Evolutionary conservation across 2,329 filamentous ascomycete species (phyloP), one percentile per base, ranked within the genome.

Genomic region (Fusarium oligoseptatum): DNA sequence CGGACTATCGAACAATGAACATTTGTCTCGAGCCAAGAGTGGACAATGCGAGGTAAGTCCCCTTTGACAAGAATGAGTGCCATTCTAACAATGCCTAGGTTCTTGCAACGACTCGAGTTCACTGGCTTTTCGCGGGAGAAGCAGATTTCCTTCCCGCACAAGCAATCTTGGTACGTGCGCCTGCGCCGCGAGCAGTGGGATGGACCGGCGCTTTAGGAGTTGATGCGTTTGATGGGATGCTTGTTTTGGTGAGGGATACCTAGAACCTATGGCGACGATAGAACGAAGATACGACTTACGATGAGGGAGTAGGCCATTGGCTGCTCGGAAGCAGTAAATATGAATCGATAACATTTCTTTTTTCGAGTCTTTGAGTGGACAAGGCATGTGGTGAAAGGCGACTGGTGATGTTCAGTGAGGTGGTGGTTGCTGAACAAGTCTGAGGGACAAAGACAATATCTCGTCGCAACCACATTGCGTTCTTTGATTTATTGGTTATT

Each of bases 11-110:
- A 73, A 98, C 96, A 2, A 92, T 95, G 85, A 92, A 90, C 63
- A 89, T 98, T 24, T 92, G 94, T 80, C 84, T 98, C 77, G 97
- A 99, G 84, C 97, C 97, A 3, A 90, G 97, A 80, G 89, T 98
- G 14, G 97, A 99, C 81, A 98, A 99, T 82, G 85, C 88, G 66
- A 95, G 94, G 96, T 98, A 82, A 83, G 92, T 73, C 5, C 4
- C 36, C 4, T 20, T 37, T 39, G 9, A 6, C n/a, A 2, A 1
- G 22, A 14, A 1, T 27, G 1, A 52, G 20, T 34, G 56, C 20
- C 0, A 3, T 0, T 2, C 66, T 72, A 20, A 70, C 60, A 55
- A 27, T 36, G 4, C n/a, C 14, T 3, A 84, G 83, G 24, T 84
- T 86, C 36, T 52, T 85, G 43, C 80, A 80, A n/a, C 94, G 96